These are phyloP conservation scores for slime mould (Dictyostelium discoideum) DNA, from an alignment of 78 protist species.

Conservation along the genomic window DNA sequence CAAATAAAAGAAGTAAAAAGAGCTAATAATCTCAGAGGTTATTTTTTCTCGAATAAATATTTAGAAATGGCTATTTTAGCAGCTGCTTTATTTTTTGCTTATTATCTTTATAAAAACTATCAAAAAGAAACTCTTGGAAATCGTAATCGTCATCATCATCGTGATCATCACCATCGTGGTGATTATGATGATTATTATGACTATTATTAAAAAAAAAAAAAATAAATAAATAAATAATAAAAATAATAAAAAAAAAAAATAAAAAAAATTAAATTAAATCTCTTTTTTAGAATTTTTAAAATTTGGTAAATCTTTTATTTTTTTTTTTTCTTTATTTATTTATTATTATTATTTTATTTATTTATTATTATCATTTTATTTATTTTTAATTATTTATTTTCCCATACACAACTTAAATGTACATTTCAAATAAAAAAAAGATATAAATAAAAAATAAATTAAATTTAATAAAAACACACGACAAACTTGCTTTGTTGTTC, in stretches of 20 bases:
- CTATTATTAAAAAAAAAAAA: background rate
- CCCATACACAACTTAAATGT: too few relatives aligned
- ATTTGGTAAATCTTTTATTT: too few relatives aligned
- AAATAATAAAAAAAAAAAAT: background rate
- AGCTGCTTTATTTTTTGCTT: background rate
- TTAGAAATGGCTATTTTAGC: background rate
- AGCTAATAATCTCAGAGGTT: background rate
- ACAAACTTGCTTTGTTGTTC: background rate
- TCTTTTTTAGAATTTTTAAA: too few relatives aligned
- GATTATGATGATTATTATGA: background rate
- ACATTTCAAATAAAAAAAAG: too few relatives aligned
- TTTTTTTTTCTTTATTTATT: too few relatives aligned
- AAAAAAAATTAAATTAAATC: background rate
- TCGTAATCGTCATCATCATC: too few relatives aligned
- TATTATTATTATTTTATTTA: too few relatives aligned
- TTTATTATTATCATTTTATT: too few relatives aligned
- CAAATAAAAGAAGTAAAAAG: too few relatives aligned
- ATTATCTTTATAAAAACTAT: too few relatives aligned
- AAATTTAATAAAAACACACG: background rate
- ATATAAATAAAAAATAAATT: background rate
- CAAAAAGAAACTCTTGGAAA: background rate
- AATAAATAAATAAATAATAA: background rate
- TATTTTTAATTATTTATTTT: too few relatives aligned
- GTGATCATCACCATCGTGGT: background rate
- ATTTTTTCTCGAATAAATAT: background rate